These are phyloP conservation scores for Canavalia ensiformis DNA, from an alignment of 306 rosid genomes.

Conservation along the genomic window DNA sequence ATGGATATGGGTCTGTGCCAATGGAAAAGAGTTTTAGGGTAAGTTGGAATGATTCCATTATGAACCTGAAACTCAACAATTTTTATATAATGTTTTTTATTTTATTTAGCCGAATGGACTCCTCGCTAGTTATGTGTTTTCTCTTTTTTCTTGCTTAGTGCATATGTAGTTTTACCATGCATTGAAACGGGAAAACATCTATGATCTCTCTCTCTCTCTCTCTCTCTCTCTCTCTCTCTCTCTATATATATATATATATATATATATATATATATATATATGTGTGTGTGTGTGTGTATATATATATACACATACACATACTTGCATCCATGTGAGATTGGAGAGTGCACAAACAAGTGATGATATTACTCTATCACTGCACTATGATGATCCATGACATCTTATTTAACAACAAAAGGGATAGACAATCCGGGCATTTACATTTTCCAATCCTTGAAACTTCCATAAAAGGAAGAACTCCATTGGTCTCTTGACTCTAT, in stretches of 20 bases:
- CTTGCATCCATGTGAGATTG: slow-evolving; percentile 47
- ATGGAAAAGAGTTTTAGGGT: slow-evolving; percentile 92
- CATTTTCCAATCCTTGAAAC: slow-evolving; percentile 44
- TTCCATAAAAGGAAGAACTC: slow-evolving; percentile 47
- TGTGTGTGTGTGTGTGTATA: too few relatives aligned
- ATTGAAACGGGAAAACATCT: slow-evolving; percentile 34
- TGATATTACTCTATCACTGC: neutral
- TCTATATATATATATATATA: too few relatives aligned
- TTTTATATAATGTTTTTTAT: neutral
- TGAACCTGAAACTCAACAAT: neutral
- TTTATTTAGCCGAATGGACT: neutral
- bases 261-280: too few relatives aligned
- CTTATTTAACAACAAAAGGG: slow-evolving; percentile 40
- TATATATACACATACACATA: neutral
- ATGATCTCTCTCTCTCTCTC: neutral
- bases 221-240: too few relatives aligned
- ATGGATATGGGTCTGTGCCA: slow-evolving; percentile 76
- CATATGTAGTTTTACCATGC: slow-evolving; percentile 27
- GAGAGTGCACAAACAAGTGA: slow-evolving; percentile 41
- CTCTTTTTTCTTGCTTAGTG: slow-evolving; percentile 1
- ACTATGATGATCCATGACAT: slow-evolving; percentile 7
- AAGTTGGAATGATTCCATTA: slow-evolving; percentile 47
- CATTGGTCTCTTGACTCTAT: slow-evolving; percentile 6
- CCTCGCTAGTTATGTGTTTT: neutral
- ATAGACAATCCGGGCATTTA: slow-evolving; percentile 12